Conservation (phyloP, 352 stramenopile species). For the Albugo candida region DNA sequence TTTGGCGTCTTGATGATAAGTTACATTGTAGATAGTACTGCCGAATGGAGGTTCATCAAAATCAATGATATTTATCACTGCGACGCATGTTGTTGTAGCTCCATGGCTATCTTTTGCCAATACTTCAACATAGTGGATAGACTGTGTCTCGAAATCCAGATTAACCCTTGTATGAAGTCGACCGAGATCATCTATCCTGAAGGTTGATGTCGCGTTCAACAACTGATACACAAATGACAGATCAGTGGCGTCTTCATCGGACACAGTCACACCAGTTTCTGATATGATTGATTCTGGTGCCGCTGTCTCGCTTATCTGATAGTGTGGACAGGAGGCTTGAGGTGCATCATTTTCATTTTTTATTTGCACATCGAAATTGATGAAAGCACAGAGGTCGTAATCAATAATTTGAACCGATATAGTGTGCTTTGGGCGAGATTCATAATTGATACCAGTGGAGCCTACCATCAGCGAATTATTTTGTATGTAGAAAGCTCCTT, state of each 20-base stretch:
- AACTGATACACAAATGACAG: background rate
- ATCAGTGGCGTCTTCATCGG: constrained; percentile 3
- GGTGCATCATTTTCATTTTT: background rate
- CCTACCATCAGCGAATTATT: background rate
- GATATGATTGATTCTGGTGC: background rate
- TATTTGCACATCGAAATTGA: background rate
- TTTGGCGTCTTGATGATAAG: no score
- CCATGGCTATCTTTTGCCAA: constrained; percentile 12
- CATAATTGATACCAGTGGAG: background rate
- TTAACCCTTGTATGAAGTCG: background rate
- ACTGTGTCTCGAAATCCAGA: constrained; percentile 11
- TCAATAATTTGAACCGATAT: background rate
- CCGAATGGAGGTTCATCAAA: constrained; percentile 19
- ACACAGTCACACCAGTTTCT: constrained; percentile 2
- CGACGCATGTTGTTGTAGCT: background rate
- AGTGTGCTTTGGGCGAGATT: background rate
- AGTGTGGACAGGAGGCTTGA: background rate
- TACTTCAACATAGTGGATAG: constrained; percentile 5
- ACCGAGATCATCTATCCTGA: background rate
- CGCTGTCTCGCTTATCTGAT: constrained; percentile 1
- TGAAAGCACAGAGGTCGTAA: background rate
- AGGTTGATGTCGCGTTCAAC: background rate
- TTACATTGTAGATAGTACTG: background rate
- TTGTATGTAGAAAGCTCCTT: background rate
- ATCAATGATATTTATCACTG: constrained; percentile 18